Conservation (phyloP, 495 filamentous ascomycete species). For the Pseudotulostoma volvatum region DNA sequence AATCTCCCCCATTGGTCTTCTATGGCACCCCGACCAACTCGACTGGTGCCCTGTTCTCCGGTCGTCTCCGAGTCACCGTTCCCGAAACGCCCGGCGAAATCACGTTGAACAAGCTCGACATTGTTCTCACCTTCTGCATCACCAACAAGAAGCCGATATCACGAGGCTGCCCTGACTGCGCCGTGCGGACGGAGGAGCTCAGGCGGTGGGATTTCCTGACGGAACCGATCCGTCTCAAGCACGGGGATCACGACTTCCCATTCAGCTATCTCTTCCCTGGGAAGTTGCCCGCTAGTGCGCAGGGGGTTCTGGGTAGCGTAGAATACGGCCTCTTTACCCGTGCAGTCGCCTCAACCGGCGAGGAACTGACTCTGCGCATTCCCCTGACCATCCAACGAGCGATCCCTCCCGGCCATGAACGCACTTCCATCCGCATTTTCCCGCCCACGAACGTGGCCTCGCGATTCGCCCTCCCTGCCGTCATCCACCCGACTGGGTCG, state of each 20-base stretch:
- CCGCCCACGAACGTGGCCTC: conserved; percentile 87
- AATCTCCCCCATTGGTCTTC: conserved; percentile 79
- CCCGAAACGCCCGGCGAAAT: conserved; percentile 36
- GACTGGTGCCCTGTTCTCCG: conserved; percentile 75
- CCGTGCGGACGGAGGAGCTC: conserved; percentile 48
- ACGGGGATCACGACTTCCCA: conserved; percentile 65
- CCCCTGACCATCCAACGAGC: conserved; percentile 59
- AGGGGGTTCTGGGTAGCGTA: conserved; percentile 52
- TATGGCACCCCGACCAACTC: conserved; percentile 60
- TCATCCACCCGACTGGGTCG: conserved; percentile 76
- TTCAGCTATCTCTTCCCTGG: conserved; percentile 83
- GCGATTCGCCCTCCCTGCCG: conserved; percentile 57
- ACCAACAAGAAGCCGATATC: conserved; percentile 66
- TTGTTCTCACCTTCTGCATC: conserved; percentile 48
- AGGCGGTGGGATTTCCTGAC: conserved; percentile 64
- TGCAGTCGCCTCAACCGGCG: conserved; percentile 41
- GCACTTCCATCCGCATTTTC: conserved; percentile 74
- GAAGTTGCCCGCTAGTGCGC: conserved; percentile 65
- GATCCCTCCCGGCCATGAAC: conserved; percentile 56
- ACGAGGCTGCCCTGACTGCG: conserved; percentile 60
- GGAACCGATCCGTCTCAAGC: conserved; percentile 43
- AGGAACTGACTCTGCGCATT: conserved; percentile 47
- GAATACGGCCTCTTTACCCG: conserved; percentile 67
- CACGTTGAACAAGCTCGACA: conserved; percentile 51
- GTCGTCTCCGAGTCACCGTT: conserved; percentile 59